Percentiles rank a stretch among this genome's conserved stretches.
phyloP scores from a whole-genome alignment of 148 eudicot genomes.

The Mesembryanthemum crystallinum region DNA sequence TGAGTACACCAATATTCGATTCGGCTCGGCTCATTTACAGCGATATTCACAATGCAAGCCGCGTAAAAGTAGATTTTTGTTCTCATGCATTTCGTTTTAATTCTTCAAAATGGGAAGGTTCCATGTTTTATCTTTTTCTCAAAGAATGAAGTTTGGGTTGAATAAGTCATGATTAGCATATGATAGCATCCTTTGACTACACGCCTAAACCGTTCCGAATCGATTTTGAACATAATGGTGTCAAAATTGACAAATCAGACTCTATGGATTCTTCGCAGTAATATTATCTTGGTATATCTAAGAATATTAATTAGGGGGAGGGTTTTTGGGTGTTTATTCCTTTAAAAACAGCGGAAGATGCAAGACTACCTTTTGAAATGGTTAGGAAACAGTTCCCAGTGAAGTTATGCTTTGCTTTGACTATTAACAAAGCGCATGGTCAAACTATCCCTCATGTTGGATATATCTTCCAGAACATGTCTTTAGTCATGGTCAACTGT shows the following conservation, averaged over 20 bases:
- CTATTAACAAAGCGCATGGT: neutral
- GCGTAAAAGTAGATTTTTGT: no score
- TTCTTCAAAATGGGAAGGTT: no score
- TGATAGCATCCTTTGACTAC: neutral
- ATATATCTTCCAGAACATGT: neutral
- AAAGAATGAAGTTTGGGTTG: neutral
- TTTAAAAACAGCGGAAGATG: neutral
- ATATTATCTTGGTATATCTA: no score
- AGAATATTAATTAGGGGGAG: no score
- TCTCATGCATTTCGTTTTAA: no score
- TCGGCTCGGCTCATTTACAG: no score
- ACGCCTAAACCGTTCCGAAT: conserved; percentile 4
- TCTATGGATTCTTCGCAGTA: neutral
- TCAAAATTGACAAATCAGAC: neutral
- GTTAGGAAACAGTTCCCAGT: neutral
- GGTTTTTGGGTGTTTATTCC: no score
- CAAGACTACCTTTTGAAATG: neutral
- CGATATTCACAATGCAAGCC: no score
- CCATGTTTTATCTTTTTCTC: no score
- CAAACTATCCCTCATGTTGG: neutral
- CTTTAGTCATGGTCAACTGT: neutral
- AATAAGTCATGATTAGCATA: neutral
- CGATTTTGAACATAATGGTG: neutral
- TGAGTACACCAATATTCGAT: no score
- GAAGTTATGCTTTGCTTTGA: neutral